Base-by-base conservation (phyloP, 2,329 filamentous ascomycete species). In the Dryadomyces sulphureus region DNA sequence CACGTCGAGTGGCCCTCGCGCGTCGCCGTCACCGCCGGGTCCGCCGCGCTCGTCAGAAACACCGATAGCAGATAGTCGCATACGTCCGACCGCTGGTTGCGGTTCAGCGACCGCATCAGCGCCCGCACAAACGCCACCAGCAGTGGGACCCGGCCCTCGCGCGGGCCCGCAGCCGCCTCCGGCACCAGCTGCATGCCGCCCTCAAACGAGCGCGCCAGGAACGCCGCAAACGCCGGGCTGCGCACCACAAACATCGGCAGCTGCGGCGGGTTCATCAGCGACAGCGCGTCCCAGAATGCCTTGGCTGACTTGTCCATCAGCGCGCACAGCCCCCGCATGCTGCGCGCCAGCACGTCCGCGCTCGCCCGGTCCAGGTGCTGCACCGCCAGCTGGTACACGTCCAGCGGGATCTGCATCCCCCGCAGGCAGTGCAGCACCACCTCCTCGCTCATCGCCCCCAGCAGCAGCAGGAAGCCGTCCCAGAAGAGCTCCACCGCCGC, bases 241-340 rank as follows among this genome's bases (percentile, higher is more conserved):
- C 74, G 76, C 55, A 92, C 85, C 38, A 94, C 75, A 52, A 88
- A 75, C 58, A 95, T 88, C n/a, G 87, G 77, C 41, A 96, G 77
- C 30, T 81, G 78, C 38, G 80, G 79, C 3, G 87, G 82, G 1
- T 84, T 82, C 43, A 90, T 85, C 25, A 86, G 77, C 43, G 84
- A 81, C 64, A 94, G 81, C 2, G 87, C 81, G 55, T 87, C 82
- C 90, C 90, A 95, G 55, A 95, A 92, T 39, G 84, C 83, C 46
- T 74, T 75, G 0, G 87, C 74, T 0, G 85, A 82, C 54, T 84
- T 88, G 52, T 80, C 74, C 45, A 95, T 67, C 16, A 95, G 71
- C 12, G 68, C 69, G 39, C 75, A 77, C 50, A 94, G 73, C 1
- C 81, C 78, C 47, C 79, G 76, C 40, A 94, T 70, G 16, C 92